Conservation (phyloP, 73 alveolate genomes). For the Paramecium biaurelia region DNA sequence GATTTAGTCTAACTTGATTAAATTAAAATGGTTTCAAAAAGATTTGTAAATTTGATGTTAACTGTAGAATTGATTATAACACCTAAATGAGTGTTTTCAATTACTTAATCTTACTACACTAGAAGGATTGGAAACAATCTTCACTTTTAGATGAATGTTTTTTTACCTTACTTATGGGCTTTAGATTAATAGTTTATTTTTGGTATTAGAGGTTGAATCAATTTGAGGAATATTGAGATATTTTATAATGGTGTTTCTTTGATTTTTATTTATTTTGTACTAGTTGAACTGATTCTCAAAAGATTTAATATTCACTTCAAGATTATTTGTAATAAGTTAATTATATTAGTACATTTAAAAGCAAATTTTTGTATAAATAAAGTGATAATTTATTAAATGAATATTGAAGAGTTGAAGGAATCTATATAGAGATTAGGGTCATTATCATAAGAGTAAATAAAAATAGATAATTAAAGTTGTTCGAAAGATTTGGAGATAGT, state of each 20-base stretch:
- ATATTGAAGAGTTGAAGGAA: slow-evolving; percentile 1
- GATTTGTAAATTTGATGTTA: not conserved
- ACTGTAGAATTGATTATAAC: not conserved
- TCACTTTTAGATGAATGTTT: too few species aligned
- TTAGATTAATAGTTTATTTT: too few species aligned
- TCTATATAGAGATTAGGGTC: not conserved
- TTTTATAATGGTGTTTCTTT: not conserved
- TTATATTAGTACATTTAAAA: not conserved
- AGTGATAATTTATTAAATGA: not conserved
- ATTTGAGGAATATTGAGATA: not conserved
- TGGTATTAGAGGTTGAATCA: too few species aligned
- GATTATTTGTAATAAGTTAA: not conserved
- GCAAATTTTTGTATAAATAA: not conserved
- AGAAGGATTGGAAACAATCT: not conserved
- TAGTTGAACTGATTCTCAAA: too few species aligned
- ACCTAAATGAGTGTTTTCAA: too few species aligned
- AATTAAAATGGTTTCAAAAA: not conserved
- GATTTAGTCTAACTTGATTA: not conserved
- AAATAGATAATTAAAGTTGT: not conserved
- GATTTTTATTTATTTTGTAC: too few species aligned
- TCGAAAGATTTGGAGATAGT: not conserved
- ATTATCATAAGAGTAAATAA: not conserved
- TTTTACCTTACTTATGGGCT: too few species aligned
- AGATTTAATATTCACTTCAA: not conserved
- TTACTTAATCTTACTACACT: too few species aligned